Base-by-base conservation (phyloP, 2,329 filamentous ascomycete genomes). In the Exophiala oligosperma region DNA sequence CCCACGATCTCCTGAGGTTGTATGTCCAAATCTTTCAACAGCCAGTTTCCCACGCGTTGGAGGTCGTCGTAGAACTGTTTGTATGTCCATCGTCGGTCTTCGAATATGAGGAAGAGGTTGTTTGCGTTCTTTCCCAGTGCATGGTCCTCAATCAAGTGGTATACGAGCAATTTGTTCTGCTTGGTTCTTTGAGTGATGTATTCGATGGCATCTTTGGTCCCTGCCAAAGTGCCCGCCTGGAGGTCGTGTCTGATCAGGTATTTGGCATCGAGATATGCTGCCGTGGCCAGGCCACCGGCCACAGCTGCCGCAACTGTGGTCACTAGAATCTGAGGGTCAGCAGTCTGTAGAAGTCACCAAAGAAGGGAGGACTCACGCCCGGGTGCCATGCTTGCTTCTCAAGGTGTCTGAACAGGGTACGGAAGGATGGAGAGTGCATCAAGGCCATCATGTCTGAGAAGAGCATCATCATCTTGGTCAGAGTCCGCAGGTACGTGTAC, bases 241-340 rank as follows among this genome's bases (percentile, higher is more conserved):
- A 88, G 62, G 69, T 92, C 89, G 67, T 89, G 83, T 46, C 74
- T 70, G 52, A 92, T 71, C 68, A 89, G 84, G 65, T 82, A 86
- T 74, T 88, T 90, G 56, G 85, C 89, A 66, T 92, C 84, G 43
- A 89, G 74, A 65, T 90, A 90, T 11, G 80, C 80, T 47, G 82
- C 80, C 12, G 76, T 75, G 4, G 76, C 75, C 12, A 72, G 68
- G 5, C 67, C 68, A 29, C 69, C 71, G 9, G 70, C 71, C 28
- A 69, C 59, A n/a, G 65, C 61, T n/a, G 69, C 69, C 40, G 68
- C 67, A 49, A 64, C 60, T 49, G 54, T 59, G 49, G 61, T 17
- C 41, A 63, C 61, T 63, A 46, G 47, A 47, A 43, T 8, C 9
- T 46, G 26, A 8, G 7, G 26, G 47, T 29, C 9, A 47, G 9